Percentiles rank a stretch among this genome's conserved stretches.
phyloP scores from a whole-genome alignment of 2,329 filamentous ascomycete species.

The Arachnomyces sp. region DNA sequence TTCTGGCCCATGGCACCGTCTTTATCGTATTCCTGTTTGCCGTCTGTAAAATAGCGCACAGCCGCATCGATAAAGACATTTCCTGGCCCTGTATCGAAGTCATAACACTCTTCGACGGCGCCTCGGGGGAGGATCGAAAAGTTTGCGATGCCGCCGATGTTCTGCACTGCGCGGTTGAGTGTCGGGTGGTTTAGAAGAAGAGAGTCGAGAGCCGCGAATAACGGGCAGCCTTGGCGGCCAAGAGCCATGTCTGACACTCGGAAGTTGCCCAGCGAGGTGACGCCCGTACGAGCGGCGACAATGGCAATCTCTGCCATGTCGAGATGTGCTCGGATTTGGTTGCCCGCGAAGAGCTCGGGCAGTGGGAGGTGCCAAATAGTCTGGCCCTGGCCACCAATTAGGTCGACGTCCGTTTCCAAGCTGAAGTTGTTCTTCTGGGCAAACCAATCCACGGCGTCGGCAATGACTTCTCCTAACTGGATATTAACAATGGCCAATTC shows the following conservation, averaged over 20 bases:
- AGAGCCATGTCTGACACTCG: slow-evolving; percentile 51
- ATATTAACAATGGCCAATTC: slow-evolving; percentile 52
- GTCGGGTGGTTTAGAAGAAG: slow-evolving; percentile 50
- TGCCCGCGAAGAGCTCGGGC: slow-evolving; percentile 41
- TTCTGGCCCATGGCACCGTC: slow-evolving; percentile 45
- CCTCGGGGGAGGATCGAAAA: slow-evolving; percentile 52
- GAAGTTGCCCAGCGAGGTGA: slow-evolving; percentile 55
- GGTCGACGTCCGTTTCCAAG: slow-evolving; percentile 47
- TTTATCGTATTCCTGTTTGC: slow-evolving; percentile 44
- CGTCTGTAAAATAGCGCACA: slow-evolving; percentile 48
- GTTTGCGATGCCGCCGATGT: slow-evolving; percentile 55
- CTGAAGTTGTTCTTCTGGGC: slow-evolving; percentile 38
- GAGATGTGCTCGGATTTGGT: too few relatives aligned
- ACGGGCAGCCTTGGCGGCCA: slow-evolving; percentile 49
- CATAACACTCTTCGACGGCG: too few relatives aligned
- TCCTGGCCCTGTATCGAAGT: slow-evolving; percentile 51
- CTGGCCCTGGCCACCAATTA: slow-evolving; percentile 52
- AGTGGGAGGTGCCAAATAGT: slow-evolving; percentile 52
- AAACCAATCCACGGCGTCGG: slow-evolving; percentile 46
- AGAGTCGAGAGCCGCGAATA: slow-evolving; percentile 52
- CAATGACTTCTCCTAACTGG: slow-evolving; percentile 50
- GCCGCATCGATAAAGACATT: slow-evolving; percentile 52
- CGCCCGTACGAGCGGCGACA: slow-evolving; percentile 48
- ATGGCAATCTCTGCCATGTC: slow-evolving; percentile 53
- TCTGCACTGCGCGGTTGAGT: slow-evolving; percentile 53